Base-by-base conservation (phyloP, 2,329 filamentous ascomycete species). In the Alternaria novae-zelandiae region DNA sequence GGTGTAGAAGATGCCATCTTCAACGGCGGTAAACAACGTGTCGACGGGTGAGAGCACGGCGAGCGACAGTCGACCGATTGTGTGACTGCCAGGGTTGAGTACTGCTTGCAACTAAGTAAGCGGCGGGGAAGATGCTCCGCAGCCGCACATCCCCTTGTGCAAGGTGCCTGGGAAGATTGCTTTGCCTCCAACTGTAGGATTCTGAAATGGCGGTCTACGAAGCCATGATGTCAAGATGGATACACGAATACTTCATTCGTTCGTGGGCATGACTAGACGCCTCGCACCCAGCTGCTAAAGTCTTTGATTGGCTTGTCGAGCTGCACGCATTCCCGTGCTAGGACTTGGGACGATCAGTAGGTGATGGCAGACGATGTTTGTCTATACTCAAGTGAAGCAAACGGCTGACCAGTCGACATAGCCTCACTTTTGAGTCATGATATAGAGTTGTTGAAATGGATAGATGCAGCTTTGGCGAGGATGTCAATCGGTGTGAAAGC, bases 191-290 rank as follows among this genome's bases (percentile, higher is more conserved):
- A 30, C 51, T 49, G 54, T 61, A 67, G 59, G 46, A 36, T 66
- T 54, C 63, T 61, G 46, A 74, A 74, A 74, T 70, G 66, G 74
- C 72, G 72, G 73, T 76, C 71, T 74, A 71, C 64, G 49, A 44
- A 57, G 63, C 59, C 61, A 63, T 63, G 57, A 63, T 64, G 59
- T 59, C 46, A 54, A 53, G 47, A 50, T 64, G 53, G 61, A 54
- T 56, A 57, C 60, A 61, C 56, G 55, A 61, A 32, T 17, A 15
- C 12, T 55, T 13, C 4, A 20, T 59, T 45, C 13, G 61, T 55
- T 51, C 41, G 25, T 17, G 41, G 32, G 23, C 17, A 25, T 26
- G 53, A 28, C 30, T 43, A 32, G 49, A 43, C 21, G 25, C 25
- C 41, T 54, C 26, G 56, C 23, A 26, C 5, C 13, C 36, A 51